phyloP scores from a whole-genome alignment of 139 green algal species.

The Chlorella sp. region DNA sequence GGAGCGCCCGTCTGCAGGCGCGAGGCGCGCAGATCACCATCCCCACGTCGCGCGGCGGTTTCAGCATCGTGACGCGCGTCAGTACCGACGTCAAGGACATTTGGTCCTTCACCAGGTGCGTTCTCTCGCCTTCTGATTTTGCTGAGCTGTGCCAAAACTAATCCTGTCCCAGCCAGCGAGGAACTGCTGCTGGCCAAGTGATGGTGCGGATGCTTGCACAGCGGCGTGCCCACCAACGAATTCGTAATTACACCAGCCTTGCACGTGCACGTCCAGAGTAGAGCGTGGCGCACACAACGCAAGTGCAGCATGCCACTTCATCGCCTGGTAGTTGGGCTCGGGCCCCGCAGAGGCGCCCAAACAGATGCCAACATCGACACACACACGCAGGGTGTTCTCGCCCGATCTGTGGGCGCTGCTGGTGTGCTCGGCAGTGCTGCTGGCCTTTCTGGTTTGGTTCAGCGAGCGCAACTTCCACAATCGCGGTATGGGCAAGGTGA shows the following conservation, averaged over 20 bases:
- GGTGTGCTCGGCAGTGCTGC: not conserved
- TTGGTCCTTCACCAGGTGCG: not conserved
- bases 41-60: not conserved
- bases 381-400: not conserved
- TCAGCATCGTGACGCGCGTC: not conserved
- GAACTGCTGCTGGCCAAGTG: too few relatives aligned
- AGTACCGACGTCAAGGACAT: not conserved
- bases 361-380: too few relatives aligned
- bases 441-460: not conserved
- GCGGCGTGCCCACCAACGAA: not conserved
- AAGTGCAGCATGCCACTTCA: not conserved
- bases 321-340: not conserved
- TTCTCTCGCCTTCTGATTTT: not conserved
- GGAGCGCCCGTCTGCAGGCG: not conserved
- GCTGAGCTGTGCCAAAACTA: not conserved
- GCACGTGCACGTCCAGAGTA: too few relatives aligned
- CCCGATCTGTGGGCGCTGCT: not conserved
- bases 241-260: too few relatives aligned
- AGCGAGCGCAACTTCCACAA: not conserved
- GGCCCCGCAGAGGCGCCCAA: too few relatives aligned
- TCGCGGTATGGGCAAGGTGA: not conserved
- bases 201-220: too few relatives aligned
- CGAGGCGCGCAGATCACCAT: not conserved
- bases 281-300: too few relatives aligned
- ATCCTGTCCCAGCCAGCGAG: too few relatives aligned